Conservation (phyloP, 1,284 basidiomycete genomes). For the Thelephora terrestris region DNA sequence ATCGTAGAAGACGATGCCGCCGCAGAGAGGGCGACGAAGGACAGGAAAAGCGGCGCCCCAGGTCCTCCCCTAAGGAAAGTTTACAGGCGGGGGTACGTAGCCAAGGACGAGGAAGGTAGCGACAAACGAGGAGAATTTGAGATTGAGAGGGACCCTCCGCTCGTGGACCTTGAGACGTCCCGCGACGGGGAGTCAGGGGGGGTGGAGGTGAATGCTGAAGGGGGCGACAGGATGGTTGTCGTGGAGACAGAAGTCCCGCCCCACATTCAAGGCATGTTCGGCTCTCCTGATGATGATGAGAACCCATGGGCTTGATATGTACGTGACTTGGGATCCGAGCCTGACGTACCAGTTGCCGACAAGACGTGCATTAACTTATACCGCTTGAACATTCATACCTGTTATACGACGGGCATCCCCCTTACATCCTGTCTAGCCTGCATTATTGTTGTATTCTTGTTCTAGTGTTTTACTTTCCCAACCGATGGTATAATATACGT, state of each 20-base stretch:
- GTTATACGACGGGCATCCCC: too few species aligned
- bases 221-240: slow-evolving; percentile 12
- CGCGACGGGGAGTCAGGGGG: slow-evolving; percentile 20
- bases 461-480: slow-evolving; percentile 27
- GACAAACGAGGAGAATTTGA: slow-evolving; percentile 31
- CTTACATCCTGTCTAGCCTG: too few species aligned
- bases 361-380: too few species aligned
- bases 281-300: slow-evolving; percentile 27
- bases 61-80: slow-evolving; percentile 37
- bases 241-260: slow-evolving; percentile 30
- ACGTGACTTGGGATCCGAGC: not conserved
- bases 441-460: too few species aligned
- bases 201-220: slow-evolving; percentile 20
- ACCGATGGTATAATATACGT: slow-evolving; percentile 56
- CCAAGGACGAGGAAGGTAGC: slow-evolving; percentile 29
- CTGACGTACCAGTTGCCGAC: too few species aligned
- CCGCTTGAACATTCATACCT: too few species aligned
- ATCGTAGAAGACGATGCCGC: slow-evolving; percentile 53
- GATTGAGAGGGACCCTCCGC: slow-evolving; percentile 21
- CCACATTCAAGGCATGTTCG: slow-evolving; percentile 27
- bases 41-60: slow-evolving; percentile 45
- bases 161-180: slow-evolving; percentile 13
- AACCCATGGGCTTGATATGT: slow-evolving; percentile 43
- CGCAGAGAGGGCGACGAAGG: slow-evolving; percentile 36
- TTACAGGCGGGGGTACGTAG: slow-evolving; percentile 40